Base-by-base conservation (phyloP, 2,329 filamentous ascomycete species). In the Fusarium protoensiforme region DNA sequence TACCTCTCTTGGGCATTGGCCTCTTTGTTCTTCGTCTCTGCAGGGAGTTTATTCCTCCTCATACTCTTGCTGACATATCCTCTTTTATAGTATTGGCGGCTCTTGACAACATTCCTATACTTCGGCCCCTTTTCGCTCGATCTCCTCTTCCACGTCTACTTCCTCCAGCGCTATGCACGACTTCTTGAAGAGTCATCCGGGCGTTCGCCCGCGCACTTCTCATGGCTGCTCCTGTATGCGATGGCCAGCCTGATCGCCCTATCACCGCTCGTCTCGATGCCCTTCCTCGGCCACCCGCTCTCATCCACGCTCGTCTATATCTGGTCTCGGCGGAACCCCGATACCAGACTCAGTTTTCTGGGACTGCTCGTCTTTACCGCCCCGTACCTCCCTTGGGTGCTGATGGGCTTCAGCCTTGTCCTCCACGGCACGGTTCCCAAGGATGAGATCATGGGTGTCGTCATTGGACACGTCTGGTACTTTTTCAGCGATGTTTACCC, bases 401-500 rank as follows among this genome's bases (percentile, higher is more conserved):
- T 99, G 78, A 95, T 98, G 89, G 92, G 89, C 0, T 97, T 99
- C 83, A 97, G 94, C 79, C 87, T 98, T 53, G 88, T 98, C n/a
- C 88, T 98, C 81, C 95, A 98, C 81, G 94, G 94, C 8, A 93
- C 89, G 7, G 88, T 98, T 46, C 96, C 96, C 5, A 97, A 97
- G 83, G 96, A 98, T 81, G 96, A 99, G 85, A 93, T 99, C 72
- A 94, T 97, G 85, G 96, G 96, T 5, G 94, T 98, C 18, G 91
- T 96, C 11, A 95, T 98, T 41, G 96, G 96, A 11, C 96, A 99
- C 83, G 88, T 98, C 43, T 98, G 95, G 93, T 99, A 98, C 83
- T 99, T 98, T 85, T 98, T 98, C 83, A 94, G 92, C 68, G 96
- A 99, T 81, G 95, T 99, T 18, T 99, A 98, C 82, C 96, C 96